These are phyloP conservation scores for Xylogone sp. DNA, from an alignment of 2,329 filamentous ascomycete genomes.

Conservation along the genomic window DNA sequence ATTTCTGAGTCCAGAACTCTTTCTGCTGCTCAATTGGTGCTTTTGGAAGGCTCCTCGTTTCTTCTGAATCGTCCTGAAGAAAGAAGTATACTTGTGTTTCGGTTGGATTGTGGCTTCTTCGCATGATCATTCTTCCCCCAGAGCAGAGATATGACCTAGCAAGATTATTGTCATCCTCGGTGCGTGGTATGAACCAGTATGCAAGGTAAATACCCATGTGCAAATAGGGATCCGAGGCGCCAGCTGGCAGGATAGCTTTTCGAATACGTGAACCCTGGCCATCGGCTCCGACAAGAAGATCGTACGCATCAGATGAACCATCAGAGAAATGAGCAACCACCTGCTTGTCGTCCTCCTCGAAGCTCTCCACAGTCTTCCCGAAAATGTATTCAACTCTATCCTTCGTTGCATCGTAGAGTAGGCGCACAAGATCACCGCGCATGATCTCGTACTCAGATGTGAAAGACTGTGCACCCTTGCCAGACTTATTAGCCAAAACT, in stretches of 20 bases:
- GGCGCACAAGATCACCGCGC: constrained; percentile 35
- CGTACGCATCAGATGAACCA: constrained; percentile 38
- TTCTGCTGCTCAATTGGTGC: constrained; percentile 34
- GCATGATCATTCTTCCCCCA: constrained; percentile 34
- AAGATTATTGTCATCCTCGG: constrained; percentile 30
- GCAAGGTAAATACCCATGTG: constrained; percentile 25
- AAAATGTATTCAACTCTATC: constrained; percentile 28
- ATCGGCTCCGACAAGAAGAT: constrained; percentile 53
- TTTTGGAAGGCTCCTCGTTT: constrained; percentile 22
- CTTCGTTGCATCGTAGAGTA: constrained; percentile 35
- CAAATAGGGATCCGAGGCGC: constrained; percentile 14
- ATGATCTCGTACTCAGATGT: constrained; percentile 44
- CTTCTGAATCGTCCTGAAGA: constrained; percentile 20
- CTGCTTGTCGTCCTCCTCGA: constrained; percentile 22
- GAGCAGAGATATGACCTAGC: constrained; percentile 34
- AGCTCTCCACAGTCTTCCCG: constrained; percentile 24
- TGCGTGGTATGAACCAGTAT: constrained; percentile 33
- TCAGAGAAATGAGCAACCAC: constrained; percentile 40
- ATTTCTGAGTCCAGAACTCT: constrained; percentile 32
- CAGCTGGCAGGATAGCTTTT: constrained; percentile 32
- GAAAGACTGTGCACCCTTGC: constrained; percentile 25
- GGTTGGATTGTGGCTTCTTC: constrained; percentile 33
- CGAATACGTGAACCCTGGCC: constrained; percentile 48
- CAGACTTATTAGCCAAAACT: constrained; percentile 31
- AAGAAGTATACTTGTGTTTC: constrained; percentile 36